These are phyloP conservation scores for Globisporangium alternatum DNA, from an alignment of 352 stramenopile species.

Conservation along the genomic window DNA sequence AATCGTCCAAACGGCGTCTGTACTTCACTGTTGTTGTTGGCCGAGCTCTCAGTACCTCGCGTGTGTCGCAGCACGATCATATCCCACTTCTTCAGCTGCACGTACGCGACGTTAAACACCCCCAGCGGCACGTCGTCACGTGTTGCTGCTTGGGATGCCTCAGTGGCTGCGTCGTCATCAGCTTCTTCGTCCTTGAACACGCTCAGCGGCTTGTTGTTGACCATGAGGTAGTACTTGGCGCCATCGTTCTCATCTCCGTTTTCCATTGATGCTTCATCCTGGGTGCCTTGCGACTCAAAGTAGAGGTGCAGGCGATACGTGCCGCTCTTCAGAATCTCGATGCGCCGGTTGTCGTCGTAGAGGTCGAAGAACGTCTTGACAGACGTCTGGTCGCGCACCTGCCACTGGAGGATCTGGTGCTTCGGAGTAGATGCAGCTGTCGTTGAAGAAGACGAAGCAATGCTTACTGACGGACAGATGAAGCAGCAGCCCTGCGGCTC, in stretches of 20 bases:
- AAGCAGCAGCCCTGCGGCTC: constrained; percentile 11
- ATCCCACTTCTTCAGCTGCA: constrained; percentile 7
- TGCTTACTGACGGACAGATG: neutral
- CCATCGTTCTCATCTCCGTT: neutral
- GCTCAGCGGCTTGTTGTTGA: constrained; percentile 8
- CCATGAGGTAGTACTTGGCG: constrained; percentile 6
- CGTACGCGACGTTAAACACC: constrained; percentile 1
- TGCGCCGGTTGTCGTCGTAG: constrained; percentile 11
- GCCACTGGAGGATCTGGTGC: constrained; percentile 12
- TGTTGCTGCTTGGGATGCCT: neutral
- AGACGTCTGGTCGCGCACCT: neutral
- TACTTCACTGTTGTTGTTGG: neutral
- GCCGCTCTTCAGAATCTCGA: constrained; percentile 3
- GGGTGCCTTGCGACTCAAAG: neutral
- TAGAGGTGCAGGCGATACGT: constrained; percentile 7
- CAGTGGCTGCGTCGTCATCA: neutral
- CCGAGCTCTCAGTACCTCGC: neutral
- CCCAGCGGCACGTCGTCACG: neutral
- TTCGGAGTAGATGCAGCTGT: too few species aligned
- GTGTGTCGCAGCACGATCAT: constrained; percentile 9
- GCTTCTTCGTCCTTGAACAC: constrained; percentile 3
- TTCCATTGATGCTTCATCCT: too few species aligned
- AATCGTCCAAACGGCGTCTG: constrained; percentile 5
- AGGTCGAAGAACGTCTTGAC: constrained; percentile 6
- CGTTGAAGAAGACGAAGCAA: neutral